Conservation (phyloP, 192 early-diverging fungal genomes). For the Coemansia sp. region DNA sequence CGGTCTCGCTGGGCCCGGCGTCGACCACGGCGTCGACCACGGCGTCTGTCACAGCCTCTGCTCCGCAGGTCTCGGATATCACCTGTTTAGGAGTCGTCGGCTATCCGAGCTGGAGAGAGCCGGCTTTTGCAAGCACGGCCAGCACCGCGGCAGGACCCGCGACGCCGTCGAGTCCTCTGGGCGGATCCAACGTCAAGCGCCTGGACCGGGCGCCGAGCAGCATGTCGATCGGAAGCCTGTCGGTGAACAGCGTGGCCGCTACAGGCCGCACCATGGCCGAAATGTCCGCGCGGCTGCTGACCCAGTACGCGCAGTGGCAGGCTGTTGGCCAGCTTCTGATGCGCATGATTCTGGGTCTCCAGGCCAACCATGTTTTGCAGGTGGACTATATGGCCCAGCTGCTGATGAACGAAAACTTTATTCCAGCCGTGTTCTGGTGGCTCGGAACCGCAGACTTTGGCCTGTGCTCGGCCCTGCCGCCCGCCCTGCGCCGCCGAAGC, state of each 20-base stretch:
- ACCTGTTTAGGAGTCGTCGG: slow-evolving; percentile 38
- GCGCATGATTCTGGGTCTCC: slow-evolving; percentile 28
- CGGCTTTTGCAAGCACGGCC: background rate
- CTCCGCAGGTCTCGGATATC: slow-evolving; percentile 23
- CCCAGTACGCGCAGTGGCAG: slow-evolving; percentile 55
- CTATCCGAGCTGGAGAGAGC: background rate
- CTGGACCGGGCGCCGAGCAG: slow-evolving; percentile 16
- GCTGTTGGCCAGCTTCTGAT: slow-evolving; percentile 35
- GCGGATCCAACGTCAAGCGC: slow-evolving; percentile 50
- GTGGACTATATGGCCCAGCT: slow-evolving; percentile 50
- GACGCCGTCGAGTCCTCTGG: slow-evolving; percentile 24
- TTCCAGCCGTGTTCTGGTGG: slow-evolving; percentile 54
- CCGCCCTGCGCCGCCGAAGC: slow-evolving; percentile 20
- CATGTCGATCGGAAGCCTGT: background rate
- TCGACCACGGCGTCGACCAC: background rate
- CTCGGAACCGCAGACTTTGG: slow-evolving; percentile 42
- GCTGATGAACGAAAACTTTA: slow-evolving; percentile 53
- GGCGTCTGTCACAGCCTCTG: too few species aligned
- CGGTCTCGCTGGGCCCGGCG: background rate
- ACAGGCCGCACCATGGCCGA: slow-evolving; percentile 15
- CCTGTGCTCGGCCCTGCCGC: slow-evolving; percentile 21
- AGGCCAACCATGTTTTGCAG: slow-evolving; percentile 50
- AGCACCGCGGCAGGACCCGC: background rate
- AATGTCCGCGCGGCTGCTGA: slow-evolving; percentile 33
- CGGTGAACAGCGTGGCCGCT: background rate